Evolutionary conservation across 164 flowering plant species (phyloP).

Genomic region (Kalanchoe fedtschenkoi): DNA sequence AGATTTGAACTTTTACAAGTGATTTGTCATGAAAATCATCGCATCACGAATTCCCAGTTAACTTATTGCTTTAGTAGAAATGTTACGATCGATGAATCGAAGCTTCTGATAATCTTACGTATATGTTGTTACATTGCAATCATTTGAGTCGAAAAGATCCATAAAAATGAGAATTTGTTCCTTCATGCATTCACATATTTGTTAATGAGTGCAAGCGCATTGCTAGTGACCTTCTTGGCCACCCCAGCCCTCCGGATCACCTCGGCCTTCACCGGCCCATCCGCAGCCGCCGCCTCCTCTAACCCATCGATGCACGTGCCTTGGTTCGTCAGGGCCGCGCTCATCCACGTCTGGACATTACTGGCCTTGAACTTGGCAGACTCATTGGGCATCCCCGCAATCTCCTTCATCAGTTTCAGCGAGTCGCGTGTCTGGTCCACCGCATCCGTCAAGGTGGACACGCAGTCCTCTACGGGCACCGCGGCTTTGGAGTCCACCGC

Average conservation of each 20-base stretch:
- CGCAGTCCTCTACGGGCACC: conserved; percentile 70
- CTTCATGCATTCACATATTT: conserved; percentile 19
- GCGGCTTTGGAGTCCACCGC: conserved; percentile 23
- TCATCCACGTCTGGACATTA: conserved; percentile 96
- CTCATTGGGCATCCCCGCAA: conserved; percentile 14
- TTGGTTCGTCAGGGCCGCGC: conserved; percentile 82
- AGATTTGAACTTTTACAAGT: too few relatives aligned
- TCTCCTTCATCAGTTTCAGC: conserved; percentile 40
- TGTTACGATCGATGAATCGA: too few relatives aligned
- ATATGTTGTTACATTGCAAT: too few relatives aligned
- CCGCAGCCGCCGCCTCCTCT: conserved; percentile 30
- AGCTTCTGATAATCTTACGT: too few relatives aligned
- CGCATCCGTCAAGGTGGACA: conserved; percentile 47
- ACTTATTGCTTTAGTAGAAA: too few relatives aligned
- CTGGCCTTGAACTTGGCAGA: conserved; percentile 50
- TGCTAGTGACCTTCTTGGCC: conserved; percentile 55
- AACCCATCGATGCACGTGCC: conserved; percentile 83
- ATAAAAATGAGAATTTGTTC: too few relatives aligned
- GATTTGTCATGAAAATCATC: too few relatives aligned
- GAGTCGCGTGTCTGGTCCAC: conserved; percentile 55
- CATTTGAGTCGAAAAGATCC: too few relatives aligned
- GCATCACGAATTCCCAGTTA: too few relatives aligned
- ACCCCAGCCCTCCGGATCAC: conserved; percentile 21
- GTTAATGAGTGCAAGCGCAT: conserved; percentile 77
- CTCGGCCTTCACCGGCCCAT: conserved; percentile 31